Base-by-base conservation (phyloP, 352 stramenopile species). In the Halophytophthora polymorphica region DNA sequence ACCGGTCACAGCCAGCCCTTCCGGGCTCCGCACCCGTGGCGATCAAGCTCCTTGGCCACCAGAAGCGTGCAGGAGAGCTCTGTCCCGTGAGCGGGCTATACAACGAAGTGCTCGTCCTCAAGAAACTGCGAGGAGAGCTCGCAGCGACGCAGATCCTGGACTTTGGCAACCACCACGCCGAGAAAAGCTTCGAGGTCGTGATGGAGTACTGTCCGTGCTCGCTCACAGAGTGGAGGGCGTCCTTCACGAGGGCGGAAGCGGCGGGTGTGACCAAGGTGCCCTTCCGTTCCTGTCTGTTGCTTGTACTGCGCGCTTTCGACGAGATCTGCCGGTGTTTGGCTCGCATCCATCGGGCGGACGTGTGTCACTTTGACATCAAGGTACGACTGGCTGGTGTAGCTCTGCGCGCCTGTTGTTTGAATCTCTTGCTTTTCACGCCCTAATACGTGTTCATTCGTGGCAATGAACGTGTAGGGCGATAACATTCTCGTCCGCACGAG, bases 351-450 rank as follows among this genome's bases (percentile, higher is more conserved):
- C 37, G 51, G 22, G 58, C 67, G 17, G 53, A 56, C 0, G 50
- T 88, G 6, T 77, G 72, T 6, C 77, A 88, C 45, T 86, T 90
- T 22, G 80, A 88, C 45, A 69, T 91, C 28, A 91, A 91, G 72
- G 77, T 51, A 45, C 15, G 5, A 19, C 12, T 41, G 21, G 2
- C 19, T 34, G 37, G 7, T 6, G 25, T 21, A 19, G 34, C 45
- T 14, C 33, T 38, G 15, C 11, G 2, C 13, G 13, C 11, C 15
- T 17, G 11, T 38, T 17, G 11, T n/a, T 14, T 41, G 15, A 2
- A 39, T 1, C 18, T 33, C 13, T 42, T 28, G 56, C 23, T 47
- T 4, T 28, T 13, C 56, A n/a, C 1, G 44, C 3, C 22, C 38
- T 2, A 18, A 37, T 43, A 12, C 23, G n/a, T 51, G 15, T 15